Base-by-base conservation (phyloP, 306 rosid species). In the Mimosa pudica region DNA sequence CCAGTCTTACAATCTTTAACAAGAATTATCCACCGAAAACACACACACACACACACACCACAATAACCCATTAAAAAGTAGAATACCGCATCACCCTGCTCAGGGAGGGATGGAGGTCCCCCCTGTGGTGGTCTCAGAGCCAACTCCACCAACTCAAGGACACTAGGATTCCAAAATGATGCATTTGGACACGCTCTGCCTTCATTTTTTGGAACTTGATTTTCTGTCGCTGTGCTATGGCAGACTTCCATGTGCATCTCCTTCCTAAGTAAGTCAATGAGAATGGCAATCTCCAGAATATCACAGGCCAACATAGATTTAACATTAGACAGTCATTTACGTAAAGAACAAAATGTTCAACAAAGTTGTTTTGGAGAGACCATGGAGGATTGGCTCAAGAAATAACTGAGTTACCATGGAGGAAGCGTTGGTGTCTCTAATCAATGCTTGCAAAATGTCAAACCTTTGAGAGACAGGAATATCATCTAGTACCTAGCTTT, bases 101-200 rank as follows among this genome's bases (percentile, higher is more conserved):
- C 94, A 44, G 98, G 97, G 76, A 95, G 89, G 67, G 87, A 64
- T 74, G 98, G 99, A 89, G 97, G 97, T 54, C 99, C 97, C 11
- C 99, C 99, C 74, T 81, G 86, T 12, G 90, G 88, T 33, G 98
- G 97, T 85, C 91, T 89, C 46, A 95, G 81, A 83, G 91, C 84
- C 46, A 79, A 75, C 85, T 88, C 94, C 81, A 93, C 88, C 85
- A 93, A 75, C 82, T 91, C 92, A 45, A 96, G 89, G 77, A 91
- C 83, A 61, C 76, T 44, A 47, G 92, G 80, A 79, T 54, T 89
- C 97, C 97, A 93, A 81, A 85, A 89, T 16, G 77, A 80, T 35
- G 83, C 6, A 42, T n/a, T 62, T 0, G 63, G 82, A 49, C 32
- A 36, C 16, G 80, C 49, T 76, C 79, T 58, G 35, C 41, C 67